These are phyloP conservation scores for Botrytis cinerea DNA, from an alignment of 2,329 filamentous ascomycete genomes.

Conservation along the genomic window DNA sequence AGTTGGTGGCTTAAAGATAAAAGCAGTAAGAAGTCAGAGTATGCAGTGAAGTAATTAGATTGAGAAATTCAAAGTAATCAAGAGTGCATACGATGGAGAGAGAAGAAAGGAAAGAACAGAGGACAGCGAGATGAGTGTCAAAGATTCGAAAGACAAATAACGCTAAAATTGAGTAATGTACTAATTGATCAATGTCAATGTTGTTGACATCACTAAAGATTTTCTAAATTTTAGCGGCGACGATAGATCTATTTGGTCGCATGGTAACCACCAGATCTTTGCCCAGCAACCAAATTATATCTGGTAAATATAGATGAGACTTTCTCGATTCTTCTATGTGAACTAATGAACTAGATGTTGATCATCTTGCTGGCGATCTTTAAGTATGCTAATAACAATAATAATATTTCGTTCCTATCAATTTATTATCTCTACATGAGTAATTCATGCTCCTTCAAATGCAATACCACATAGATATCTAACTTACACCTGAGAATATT, in stretches of 20 bases:
- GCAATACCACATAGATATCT: too few species aligned
- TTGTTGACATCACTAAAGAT: background rate
- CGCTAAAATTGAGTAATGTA: background rate
- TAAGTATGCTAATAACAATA: background rate
- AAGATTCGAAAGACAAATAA: background rate
- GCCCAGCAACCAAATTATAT: background rate
- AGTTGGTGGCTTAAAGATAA: constrained; percentile 23
- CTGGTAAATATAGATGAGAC: background rate
- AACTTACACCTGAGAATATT: fast-evolving
- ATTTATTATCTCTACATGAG: background rate
- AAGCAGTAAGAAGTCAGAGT: constrained; percentile 11
- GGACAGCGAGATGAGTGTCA: background rate
- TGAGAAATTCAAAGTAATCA: constrained; percentile 4
- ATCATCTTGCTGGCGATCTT: background rate
- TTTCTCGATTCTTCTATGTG: background rate
- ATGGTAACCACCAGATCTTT: background rate
- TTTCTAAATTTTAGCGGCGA: background rate
- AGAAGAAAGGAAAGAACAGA: background rate
- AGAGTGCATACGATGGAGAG: constrained; percentile 4
- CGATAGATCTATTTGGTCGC: background rate
- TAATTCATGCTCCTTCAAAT: background rate
- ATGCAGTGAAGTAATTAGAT: background rate
- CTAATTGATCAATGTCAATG: background rate
- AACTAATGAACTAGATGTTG: background rate
- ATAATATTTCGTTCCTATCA: background rate